Base-by-base conservation (phyloP, 1,139 yeast species). In the Saccharomycopsis hybrid region DNA sequence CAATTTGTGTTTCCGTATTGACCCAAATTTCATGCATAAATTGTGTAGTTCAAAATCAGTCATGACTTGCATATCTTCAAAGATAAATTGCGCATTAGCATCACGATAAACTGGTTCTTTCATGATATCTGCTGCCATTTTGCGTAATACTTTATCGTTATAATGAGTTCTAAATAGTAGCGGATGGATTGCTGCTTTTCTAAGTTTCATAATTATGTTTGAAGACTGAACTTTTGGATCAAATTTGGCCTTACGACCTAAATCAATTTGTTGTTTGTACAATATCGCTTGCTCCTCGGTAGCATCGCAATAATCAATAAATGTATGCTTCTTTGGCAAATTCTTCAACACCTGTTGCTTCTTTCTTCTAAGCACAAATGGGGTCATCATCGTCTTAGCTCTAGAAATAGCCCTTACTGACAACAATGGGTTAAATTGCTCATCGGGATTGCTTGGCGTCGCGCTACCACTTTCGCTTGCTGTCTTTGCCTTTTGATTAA, bases 351-450 rank as follows among this genome's bases (percentile, higher is more conserved):
- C 98, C 65, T 92, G 97, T 53, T 80, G 85, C 68, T 92, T 92
- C 62, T 85, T 85, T 64, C 99, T 81, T 65, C 99, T 77, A 59
- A 92, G 71, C 7, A 92, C 92, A 69, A 92, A 92, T 3, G 99
- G 99, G 2, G 95, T 85, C 98, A 92, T 92, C 97, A 92, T 92
- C 2, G 94, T 84, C 65, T 87, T 88, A 4, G 99, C 99, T 62
- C 89, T 85, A 42, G 81, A 77, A 54, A 92, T 89, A 1, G 98
- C 95, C 66, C 92, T 95, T 57, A 84, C 83, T 0, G 97, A 88
- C 45, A 92, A 70, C 49, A 92, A 73, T 2, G 96, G 97, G 59
- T 85, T 86, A 59, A 80, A 85, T 5, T 36, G 25, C 28, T 28
- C 29, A 11, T 48, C 50, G 3, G 46, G 36, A 30, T 43, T 50